Evolutionary conservation across 495 filamentous ascomycete species (phyloP), one percentile per base, ranked within the genome.

Genomic region (Terfezia claveryi): DNA sequence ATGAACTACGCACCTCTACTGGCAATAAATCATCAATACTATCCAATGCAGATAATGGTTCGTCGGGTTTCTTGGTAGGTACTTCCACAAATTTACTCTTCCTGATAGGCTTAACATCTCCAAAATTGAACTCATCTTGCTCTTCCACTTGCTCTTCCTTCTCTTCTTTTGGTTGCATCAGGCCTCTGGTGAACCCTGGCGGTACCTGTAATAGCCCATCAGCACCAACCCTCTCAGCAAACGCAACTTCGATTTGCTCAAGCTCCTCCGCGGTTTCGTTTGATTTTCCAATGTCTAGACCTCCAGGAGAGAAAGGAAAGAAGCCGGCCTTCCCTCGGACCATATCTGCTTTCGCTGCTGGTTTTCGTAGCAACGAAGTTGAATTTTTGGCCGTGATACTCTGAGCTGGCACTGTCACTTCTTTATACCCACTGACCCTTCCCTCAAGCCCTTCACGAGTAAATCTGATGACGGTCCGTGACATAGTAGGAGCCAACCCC

Each of bases 331-430:
- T 87, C 14, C 91, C 91, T n/a, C 91, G 76, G 20, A 98, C 88
- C 66, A 96, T 94, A 53, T 96, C 88, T 38, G 85, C 86, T 59
- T 84, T 77, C 56, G 77, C 79, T 41, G 88, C 91, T 27, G 89
- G 89, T 61, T 91, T 91, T 41, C 91, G 76, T 10, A 84, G 69
- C 38, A 98, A 72, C 0, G 87, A 94, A 0, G 92, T 98, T 23
- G 88, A 95, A 62, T 93, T 94, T 70, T 98, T 98, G 5, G 91
- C 91, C 16, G 83, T 96, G 1, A 85, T 86, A 56, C 84, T 89
- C 56, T 76, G 80, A 23, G 88, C 87, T 14, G 89, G 88, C 23
- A 96, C 79, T 0, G 91, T 95, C 52, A 96, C 83, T 68, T 96
- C 88, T 64, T 80, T 84, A 66, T 98, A 96, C 23, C 88, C 91